phyloP scores from a whole-genome alignment of 2,329 filamentous ascomycete genomes.

The Arthrobotrys pseudoclavata region DNA sequence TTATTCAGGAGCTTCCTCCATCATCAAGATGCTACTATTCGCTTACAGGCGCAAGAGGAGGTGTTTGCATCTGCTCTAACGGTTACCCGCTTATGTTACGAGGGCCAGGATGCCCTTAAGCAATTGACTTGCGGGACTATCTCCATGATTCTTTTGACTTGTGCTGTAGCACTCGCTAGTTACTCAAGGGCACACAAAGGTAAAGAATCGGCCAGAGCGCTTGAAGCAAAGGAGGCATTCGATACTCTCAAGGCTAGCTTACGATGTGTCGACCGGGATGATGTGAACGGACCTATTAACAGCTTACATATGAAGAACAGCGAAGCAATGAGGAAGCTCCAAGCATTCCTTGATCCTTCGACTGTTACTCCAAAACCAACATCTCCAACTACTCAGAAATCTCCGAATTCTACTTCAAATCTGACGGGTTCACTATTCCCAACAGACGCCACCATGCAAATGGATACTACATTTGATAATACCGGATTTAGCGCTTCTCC shows the following conservation, averaged over 20 bases:
- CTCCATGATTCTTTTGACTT: slow-evolving; percentile 58
- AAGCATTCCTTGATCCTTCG: slow-evolving; percentile 52
- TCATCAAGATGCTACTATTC: slow-evolving; percentile 46
- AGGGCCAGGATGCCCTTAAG: slow-evolving; percentile 34
- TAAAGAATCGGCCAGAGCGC: slow-evolving; percentile 47
- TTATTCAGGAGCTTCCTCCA: slow-evolving; percentile 59
- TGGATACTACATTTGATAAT: slow-evolving; percentile 40
- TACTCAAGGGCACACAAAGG: slow-evolving; percentile 57
- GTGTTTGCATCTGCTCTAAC: slow-evolving; percentile 52
- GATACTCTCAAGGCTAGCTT: slow-evolving; percentile 48
- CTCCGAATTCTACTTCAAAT: background rate
- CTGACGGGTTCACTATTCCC: slow-evolving; percentile 13
- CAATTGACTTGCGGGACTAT: slow-evolving; percentile 55
- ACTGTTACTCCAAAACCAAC: slow-evolving; percentile 48
- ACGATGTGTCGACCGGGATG: slow-evolving; percentile 44
- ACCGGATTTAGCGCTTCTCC: slow-evolving; percentile 28
- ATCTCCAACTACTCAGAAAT: slow-evolving; percentile 31
- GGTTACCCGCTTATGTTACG: slow-evolving; percentile 51
- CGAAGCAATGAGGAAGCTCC: slow-evolving; percentile 56
- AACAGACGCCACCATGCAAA: slow-evolving; percentile 40
- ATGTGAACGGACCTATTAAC: slow-evolving; percentile 39
- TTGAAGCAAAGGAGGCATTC: slow-evolving; percentile 51
- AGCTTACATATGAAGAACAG: slow-evolving; percentile 58
- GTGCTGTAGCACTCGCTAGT: slow-evolving; percentile 54
- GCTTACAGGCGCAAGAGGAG: slow-evolving; percentile 56